These are phyloP conservation scores for Calonectria fujianensis DNA, from an alignment of 2,329 filamentous ascomycete species.

Conservation along the genomic window DNA sequence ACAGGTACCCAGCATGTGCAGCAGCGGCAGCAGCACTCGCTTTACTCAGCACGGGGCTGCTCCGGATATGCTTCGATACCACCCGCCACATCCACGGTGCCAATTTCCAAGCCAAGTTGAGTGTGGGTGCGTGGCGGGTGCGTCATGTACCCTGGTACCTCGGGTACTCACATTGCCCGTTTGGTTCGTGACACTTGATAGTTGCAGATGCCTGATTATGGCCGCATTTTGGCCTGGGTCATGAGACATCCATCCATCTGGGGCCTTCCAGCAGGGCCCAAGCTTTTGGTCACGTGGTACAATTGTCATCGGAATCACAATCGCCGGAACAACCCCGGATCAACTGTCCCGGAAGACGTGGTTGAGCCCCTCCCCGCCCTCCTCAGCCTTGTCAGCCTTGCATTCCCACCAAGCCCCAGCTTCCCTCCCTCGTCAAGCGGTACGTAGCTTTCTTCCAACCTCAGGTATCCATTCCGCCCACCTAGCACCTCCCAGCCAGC, in stretches of 20 bases:
- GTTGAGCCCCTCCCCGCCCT: neutral
- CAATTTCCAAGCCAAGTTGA: slow-evolving; percentile 2
- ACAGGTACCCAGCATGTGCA: slow-evolving; percentile 27
- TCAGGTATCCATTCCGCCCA: slow-evolving; percentile 50
- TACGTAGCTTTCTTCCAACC: slow-evolving; percentile 36
- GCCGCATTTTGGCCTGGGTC: slow-evolving; percentile 33
- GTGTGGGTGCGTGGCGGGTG: slow-evolving; percentile 22
- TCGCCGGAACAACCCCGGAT: slow-evolving; percentile 19
- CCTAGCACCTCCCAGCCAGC: slow-evolving; percentile 43
- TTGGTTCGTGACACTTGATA: slow-evolving; percentile 26
- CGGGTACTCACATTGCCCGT: slow-evolving; percentile 8
- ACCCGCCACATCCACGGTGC: slow-evolving; percentile 25
- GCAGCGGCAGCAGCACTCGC: slow-evolving; percentile 27
- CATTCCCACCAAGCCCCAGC: neutral
- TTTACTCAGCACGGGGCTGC: slow-evolving; percentile 20
- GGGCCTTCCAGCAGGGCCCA: slow-evolving; percentile 21
- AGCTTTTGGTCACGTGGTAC: slow-evolving; percentile 11
- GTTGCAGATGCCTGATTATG: slow-evolving; percentile 37
- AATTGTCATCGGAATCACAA: neutral
- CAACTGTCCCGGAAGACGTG: neutral
- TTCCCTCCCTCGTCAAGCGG: slow-evolving; percentile 27
- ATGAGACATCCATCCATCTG: slow-evolving; percentile 34
- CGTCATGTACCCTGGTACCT: slow-evolving; percentile 11
- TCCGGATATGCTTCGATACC: slow-evolving; percentile 9
- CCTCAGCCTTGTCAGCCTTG: slow-evolving; percentile 26